Evolutionary conservation across 2,329 filamentous ascomycete species (phyloP).

Genomic region (Stagonosporopsis rhizophila): DNA sequence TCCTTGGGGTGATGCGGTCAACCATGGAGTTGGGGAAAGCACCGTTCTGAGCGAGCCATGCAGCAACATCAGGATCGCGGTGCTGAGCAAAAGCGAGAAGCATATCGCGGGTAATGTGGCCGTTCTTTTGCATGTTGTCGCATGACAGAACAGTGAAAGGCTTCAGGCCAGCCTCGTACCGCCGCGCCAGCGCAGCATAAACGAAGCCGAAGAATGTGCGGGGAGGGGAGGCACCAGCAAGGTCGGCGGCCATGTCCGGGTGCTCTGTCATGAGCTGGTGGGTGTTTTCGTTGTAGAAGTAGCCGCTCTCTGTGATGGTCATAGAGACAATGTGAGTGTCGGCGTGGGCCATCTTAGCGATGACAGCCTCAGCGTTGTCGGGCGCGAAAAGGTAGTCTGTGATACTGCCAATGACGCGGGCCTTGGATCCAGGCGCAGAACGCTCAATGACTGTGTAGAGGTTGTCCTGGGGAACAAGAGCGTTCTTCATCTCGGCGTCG

Average conservation of each 20-base stretch:
- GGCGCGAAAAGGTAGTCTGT: constrained; percentile 41
- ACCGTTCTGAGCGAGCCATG: constrained; percentile 37
- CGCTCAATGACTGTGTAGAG: constrained; percentile 41
- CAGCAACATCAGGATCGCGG: constrained; percentile 33
- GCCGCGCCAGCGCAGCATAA: constrained; percentile 33
- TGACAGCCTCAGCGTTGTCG: constrained; percentile 37
- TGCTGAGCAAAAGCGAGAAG: constrained; percentile 33
- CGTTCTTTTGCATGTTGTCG: constrained; percentile 44
- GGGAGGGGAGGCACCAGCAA: constrained; percentile 31
- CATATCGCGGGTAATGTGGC: constrained; percentile 38
- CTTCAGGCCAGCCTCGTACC: constrained; percentile 34
- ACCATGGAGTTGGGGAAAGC: constrained; percentile 44
- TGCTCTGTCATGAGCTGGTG: constrained; percentile 36
- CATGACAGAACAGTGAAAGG: constrained; percentile 41
- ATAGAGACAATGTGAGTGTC: constrained; percentile 42
- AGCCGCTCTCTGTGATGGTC: constrained; percentile 41
- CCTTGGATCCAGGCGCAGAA: constrained; percentile 30
- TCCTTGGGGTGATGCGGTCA: constrained; percentile 40
- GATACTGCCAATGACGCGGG: constrained; percentile 36
- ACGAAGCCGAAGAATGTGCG: constrained; percentile 40
- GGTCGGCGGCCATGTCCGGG: constrained; percentile 35
- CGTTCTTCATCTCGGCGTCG: constrained; percentile 36
- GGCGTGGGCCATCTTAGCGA: constrained; percentile 39
- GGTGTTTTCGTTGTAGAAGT: constrained; percentile 42
- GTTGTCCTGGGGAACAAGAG: constrained; percentile 33